Conservation (phyloP, 306 rosid genomes). For the Trichosanthes truncata region DNA sequence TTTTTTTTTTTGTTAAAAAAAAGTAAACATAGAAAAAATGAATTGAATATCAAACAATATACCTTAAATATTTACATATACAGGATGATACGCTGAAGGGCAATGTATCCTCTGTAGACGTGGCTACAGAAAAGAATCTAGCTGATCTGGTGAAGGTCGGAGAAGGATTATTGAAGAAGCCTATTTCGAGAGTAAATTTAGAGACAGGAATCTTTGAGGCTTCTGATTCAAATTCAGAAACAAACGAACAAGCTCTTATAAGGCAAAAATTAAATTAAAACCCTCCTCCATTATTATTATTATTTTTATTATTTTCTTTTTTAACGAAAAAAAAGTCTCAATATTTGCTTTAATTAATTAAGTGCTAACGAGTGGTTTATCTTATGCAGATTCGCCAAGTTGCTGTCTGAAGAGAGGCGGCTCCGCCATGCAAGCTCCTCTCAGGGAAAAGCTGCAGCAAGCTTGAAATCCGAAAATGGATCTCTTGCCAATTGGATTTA, state of each 20-base stretch:
- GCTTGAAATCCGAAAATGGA: not conserved
- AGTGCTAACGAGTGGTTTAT: too few species aligned
- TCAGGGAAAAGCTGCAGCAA: conserved; percentile 7
- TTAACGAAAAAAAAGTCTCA: too few species aligned
- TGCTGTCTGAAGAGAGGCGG: conserved; percentile 38
- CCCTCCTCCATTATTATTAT: not conserved
- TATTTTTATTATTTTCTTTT: too few species aligned
- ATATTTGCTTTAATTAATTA: too few species aligned
- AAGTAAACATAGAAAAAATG: too few species aligned
- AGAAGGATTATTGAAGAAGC: conserved; percentile 37
- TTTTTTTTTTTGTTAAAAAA: too few species aligned
- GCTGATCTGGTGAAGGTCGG: conserved; percentile 35
- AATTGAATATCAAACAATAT: too few species aligned
- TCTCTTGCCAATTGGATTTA: not conserved
- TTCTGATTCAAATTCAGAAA: conserved; percentile 9
- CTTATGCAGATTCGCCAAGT: conserved; percentile 44
- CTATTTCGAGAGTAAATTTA: conserved; percentile 42
- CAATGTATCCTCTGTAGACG: conserved; percentile 32
- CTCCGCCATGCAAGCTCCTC: conserved; percentile 23
- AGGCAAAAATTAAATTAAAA: conserved; percentile 17
- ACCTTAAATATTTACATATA: not conserved
- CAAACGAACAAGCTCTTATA: conserved; percentile 42
- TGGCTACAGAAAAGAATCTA: conserved; percentile 41
- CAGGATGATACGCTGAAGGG: conserved; percentile 44
- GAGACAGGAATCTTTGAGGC: conserved; percentile 27